Conservation (phyloP, 2,329 filamentous ascomycete genomes). For the Chaetomium sp. region DNA sequence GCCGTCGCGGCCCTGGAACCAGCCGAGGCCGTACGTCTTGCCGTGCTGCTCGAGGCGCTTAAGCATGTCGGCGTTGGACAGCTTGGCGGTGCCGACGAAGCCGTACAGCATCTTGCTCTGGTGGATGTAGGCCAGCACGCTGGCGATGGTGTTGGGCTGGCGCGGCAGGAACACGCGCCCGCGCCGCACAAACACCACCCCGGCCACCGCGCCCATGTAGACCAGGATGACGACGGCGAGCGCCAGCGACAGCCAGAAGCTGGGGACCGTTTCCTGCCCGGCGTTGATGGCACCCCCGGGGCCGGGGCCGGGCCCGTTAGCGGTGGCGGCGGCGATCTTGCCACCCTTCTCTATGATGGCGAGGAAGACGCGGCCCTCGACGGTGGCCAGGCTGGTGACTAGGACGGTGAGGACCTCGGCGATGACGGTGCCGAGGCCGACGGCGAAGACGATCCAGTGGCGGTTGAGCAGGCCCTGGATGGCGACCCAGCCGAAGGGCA, state of each 20-base stretch:
- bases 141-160: slow-evolving; percentile 77
- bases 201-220: slow-evolving; percentile 63
- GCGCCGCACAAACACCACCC: slow-evolving; percentile 62
- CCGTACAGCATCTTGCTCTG: slow-evolving; percentile 78
- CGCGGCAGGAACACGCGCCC: slow-evolving; percentile 70
- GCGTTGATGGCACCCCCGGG: slow-evolving; percentile 43
- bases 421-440: slow-evolving; percentile 71
- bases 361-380: slow-evolving; percentile 64
- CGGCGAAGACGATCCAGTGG: slow-evolving; percentile 66
- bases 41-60: slow-evolving; percentile 59
- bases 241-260: slow-evolving; percentile 67
- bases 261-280: slow-evolving; percentile 62
- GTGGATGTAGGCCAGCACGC: slow-evolving; percentile 75
- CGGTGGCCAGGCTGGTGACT: slow-evolving; percentile 64
- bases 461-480: slow-evolving; percentile 63
- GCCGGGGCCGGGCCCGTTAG: not conserved
- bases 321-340: not conserved
- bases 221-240: slow-evolving; percentile 65
- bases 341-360: slow-evolving; percentile 33
- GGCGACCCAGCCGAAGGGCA: slow-evolving; percentile 68
- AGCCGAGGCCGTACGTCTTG: slow-evolving; percentile 74
- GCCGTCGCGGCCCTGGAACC: slow-evolving; percentile 74
- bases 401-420: slow-evolving; percentile 73
- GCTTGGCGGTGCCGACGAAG: slow-evolving; percentile 70
- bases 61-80: slow-evolving; percentile 64